Evolutionary conservation across 495 filamentous ascomycete genomes (phyloP).

Genomic region (Tetracladium marchalianum): DNA sequence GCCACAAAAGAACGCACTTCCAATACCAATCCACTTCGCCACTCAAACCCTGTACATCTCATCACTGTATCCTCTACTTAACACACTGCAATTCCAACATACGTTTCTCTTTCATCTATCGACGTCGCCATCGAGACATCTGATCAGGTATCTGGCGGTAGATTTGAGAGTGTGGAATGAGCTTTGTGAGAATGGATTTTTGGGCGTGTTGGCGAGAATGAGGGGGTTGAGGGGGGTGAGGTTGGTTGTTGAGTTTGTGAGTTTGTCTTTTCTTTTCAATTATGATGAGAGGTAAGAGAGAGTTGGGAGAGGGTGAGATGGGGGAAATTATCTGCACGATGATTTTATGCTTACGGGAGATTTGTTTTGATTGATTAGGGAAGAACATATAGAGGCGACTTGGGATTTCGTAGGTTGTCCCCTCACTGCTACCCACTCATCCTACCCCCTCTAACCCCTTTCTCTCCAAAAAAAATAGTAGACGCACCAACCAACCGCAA

Average conservation of each 20-base stretch:
- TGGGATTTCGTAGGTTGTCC: too few relatives aligned
- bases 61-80: neutral
- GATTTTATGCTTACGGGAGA: too few relatives aligned
- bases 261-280: neutral
- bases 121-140: slow-evolving; percentile 8
- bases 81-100: neutral
- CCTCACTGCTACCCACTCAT: too few relatives aligned
- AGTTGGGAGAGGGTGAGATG: too few relatives aligned
- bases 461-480: too few relatives aligned
- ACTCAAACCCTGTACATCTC: slow-evolving; percentile 12
- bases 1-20: neutral
- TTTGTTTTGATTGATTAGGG: too few relatives aligned
- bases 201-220: slow-evolving; percentile 10
- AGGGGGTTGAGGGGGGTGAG: slow-evolving; percentile 7
- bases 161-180: slow-evolving; percentile 13
- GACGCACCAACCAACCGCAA: too few relatives aligned
- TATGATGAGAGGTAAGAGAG: too few relatives aligned
- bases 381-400: too few relatives aligned
- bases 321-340: too few relatives aligned
- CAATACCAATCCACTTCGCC: slow-evolving; percentile 9
- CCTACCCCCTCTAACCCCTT: too few relatives aligned
- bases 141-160: slow-evolving; percentile 4
- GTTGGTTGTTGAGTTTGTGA: slow-evolving; percentile 17
- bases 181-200: slow-evolving; percentile 14
- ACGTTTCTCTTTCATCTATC: slow-evolving; percentile 9